Percentiles rank a stretch among this genome's conserved stretches.
These are phyloP conservation scores for Penicillium tannophilum DNA, from an alignment of 495 filamentous ascomycete species.

Conservation along the genomic window DNA sequence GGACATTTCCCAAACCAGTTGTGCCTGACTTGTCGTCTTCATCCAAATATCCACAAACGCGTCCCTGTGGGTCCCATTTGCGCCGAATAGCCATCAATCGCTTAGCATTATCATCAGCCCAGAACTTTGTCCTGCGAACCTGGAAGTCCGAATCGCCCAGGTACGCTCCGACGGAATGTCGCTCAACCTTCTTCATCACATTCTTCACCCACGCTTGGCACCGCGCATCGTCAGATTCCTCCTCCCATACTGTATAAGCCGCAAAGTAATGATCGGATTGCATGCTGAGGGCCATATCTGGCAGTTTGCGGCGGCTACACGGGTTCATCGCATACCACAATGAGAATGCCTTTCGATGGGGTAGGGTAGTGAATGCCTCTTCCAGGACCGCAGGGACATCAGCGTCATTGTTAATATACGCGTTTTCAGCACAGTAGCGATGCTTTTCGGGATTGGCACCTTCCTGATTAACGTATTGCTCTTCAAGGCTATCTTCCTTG, in stretches of 20 bases:
- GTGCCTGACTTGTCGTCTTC: conserved; percentile 13
- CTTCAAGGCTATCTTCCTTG: conserved; percentile 38
- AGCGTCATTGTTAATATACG: conserved; percentile 45
- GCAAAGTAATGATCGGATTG: conserved; percentile 58
- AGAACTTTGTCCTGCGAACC: conserved; percentile 44
- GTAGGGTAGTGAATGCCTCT: conserved; percentile 46
- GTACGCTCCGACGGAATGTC: conserved; percentile 47
- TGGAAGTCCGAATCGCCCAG: conserved; percentile 56
- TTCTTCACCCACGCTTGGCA: conserved; percentile 44
- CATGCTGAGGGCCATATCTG: conserved; percentile 54
- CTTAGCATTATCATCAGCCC: conserved; percentile 37
- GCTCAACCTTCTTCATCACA: conserved; percentile 40
- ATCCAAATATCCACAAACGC: conserved; percentile 20
- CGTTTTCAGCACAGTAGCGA: conserved; percentile 54
- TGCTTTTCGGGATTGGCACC: conserved; percentile 42
- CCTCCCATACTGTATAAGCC: conserved; percentile 53
- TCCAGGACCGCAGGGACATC: conserved; percentile 46
- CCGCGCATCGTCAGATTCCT: conserved; percentile 40
- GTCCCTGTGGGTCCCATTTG: conserved; percentile 44
- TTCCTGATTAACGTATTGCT: conserved; percentile 44
- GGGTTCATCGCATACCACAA: conserved; percentile 55
- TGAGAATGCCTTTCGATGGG: conserved; percentile 38
- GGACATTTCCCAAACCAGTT: conserved; percentile 9
- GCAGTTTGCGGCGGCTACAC: conserved; percentile 34
- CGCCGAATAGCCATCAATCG: conserved; percentile 39